These are phyloP conservation scores for Alternaria conjuncta DNA, from an alignment of 2,329 filamentous ascomycete species.

Conservation along the genomic window DNA sequence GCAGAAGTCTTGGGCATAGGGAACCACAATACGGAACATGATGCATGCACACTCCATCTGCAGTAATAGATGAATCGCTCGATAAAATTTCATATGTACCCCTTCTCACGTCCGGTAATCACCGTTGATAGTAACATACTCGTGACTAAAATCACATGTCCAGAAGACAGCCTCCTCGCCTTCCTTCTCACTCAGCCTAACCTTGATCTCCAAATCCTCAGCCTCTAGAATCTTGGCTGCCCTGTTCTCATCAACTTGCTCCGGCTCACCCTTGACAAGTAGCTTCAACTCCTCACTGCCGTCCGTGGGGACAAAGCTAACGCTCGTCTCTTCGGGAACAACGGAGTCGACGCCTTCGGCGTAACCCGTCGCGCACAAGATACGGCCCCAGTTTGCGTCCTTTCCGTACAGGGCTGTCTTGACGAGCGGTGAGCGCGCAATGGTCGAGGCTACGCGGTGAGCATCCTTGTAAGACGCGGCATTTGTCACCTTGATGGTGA, in stretches of 20 bases:
- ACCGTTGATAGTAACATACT: constrained; percentile 76
- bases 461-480: constrained; percentile 73
- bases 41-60: neutral
- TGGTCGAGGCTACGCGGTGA: constrained; percentile 81
- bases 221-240: constrained; percentile 79
- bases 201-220: constrained; percentile 78
- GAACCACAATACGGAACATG: neutral
- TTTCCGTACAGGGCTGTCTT: constrained; percentile 97
- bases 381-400: constrained; percentile 98
- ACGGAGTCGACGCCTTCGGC: constrained; percentile 69
- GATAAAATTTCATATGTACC: neutral
- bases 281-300: constrained; percentile 79
- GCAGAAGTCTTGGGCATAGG: neutral
- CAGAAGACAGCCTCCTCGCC: constrained; percentile 71
- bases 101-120: constrained; percentile 65
- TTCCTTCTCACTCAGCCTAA: constrained; percentile 70
- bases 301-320: constrained; percentile 79
- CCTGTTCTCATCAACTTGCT: constrained; percentile 76
- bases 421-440: constrained; percentile 89
- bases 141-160: constrained; percentile 87
- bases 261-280: constrained; percentile 79
- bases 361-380: constrained; percentile 93
- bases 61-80: neutral
- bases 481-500: constrained; percentile 85
- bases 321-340: constrained; percentile 72